Conservation (phyloP, 2,329 filamentous ascomycete species). For the Proliferodiscus dingleyae region DNA sequence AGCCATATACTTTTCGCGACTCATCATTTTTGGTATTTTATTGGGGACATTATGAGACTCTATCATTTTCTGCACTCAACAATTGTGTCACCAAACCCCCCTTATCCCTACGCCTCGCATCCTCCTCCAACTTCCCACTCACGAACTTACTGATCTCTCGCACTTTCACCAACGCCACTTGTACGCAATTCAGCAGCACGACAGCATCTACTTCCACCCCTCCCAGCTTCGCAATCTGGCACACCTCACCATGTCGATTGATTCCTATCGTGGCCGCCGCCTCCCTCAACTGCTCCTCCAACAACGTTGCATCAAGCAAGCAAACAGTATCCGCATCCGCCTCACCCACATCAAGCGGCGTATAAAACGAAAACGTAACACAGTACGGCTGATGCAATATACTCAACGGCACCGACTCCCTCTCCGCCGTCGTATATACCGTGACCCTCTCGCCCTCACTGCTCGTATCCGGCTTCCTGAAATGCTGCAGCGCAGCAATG, state of each 20-base stretch:
- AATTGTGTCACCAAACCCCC: constrained; percentile 74
- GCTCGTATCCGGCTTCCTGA: constrained; percentile 81
- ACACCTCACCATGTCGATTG: constrained; percentile 31
- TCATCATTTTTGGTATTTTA: no score
- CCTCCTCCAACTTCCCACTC: constrained; percentile 67
- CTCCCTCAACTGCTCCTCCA: constrained; percentile 72
- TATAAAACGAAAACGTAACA: constrained; percentile 83
- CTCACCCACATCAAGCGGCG: no score
- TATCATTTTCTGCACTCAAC: constrained; percentile 78
- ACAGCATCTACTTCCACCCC: constrained; percentile 78
- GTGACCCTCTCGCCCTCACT: constrained; percentile 81
- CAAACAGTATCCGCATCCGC: constrained; percentile 65
- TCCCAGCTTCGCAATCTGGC: constrained; percentile 72
- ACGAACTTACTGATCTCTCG: constrained; percentile 74
- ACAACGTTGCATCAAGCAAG: constrained; percentile 64
- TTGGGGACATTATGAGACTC: constrained; percentile 39
- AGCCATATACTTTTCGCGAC: no score
- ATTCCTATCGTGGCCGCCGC: constrained; percentile 70
- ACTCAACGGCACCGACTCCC: constrained; percentile 83
- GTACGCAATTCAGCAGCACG: constrained; percentile 69
- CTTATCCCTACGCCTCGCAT: constrained; percentile 71
- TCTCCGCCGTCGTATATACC: constrained; percentile 76
- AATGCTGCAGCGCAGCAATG: constrained; percentile 84
- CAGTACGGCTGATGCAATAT: constrained; percentile 91
- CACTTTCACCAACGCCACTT: constrained; percentile 69